Base-by-base conservation (phyloP, 2,329 filamentous ascomycete species). In the Phoma sp. region DNA sequence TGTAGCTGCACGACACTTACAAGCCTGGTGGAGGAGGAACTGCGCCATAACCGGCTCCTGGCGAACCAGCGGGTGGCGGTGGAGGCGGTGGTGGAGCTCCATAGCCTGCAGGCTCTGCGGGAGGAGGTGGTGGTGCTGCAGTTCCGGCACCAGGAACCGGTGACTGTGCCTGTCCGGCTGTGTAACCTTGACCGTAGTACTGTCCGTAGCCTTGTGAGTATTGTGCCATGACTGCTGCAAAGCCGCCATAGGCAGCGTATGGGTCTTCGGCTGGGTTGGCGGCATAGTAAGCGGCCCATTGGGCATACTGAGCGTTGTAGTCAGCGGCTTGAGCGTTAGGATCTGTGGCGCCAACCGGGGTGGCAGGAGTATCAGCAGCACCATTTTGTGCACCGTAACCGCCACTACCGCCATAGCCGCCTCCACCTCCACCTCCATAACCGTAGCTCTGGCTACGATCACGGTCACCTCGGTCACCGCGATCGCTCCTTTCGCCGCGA, bases 231-330 rank as follows among this genome's bases (percentile, higher is more conserved):
- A 65, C 59, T 42, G 59, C 62, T 14, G 73, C 62, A 42, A 74
- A 97, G 48, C 93, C 93, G 58, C 93, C 93, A 65, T 95, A 97
- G 7, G 90, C 87, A 34, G 92, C 92, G 73, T 97, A 97, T 0
- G 93, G 93, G 68, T 97, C 92, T 59, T 84, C 80, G 88, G 88
- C 72, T 93, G 96, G 60, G 88, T 29, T 89, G 85, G 50, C 85
- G 28, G 82, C 83, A 50, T 72, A 69, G 53, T 69, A 69, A 25
- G 65, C 68, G 57, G 93, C 93, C 74, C 96, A 95, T 72, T 92
- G 89, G 2, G 90, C 88, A 73, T 96, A 96, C 69, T 93, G 90
- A 15, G 89, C 86, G 46, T 86, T 86, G 73, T 95, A 95, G 66
- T 96, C 90, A 47, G 79, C 75, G 46, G 72, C 64, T 45, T 69